Evolutionary conservation across 805 yeast species (phyloP), one percentile per base, ranked within the genome.

Genomic region (Clavispora fructus): DNA sequence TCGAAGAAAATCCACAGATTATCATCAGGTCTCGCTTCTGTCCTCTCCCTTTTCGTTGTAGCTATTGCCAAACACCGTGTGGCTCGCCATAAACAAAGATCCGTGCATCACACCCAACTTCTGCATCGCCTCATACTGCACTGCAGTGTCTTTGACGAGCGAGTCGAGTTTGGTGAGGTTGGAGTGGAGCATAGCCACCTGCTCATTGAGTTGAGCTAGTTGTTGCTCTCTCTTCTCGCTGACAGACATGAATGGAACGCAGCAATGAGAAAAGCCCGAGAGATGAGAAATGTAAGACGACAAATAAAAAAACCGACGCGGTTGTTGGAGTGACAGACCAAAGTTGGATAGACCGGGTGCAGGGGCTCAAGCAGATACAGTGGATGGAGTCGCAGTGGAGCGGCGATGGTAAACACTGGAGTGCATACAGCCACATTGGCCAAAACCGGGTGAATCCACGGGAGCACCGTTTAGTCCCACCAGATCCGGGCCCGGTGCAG

Each of bases 31-130:
- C 23, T 33, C 37, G 25, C 37, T 10, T 10, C 37, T 8, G 25
- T 33, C 37, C 7, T 16, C 37, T 23, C 30, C 23, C 28, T 39
- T 43, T 11, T 35, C 32, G 40, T 44, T 46, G 31, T 44, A 48
- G 35, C 45, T 47, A 43, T 60, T 62, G 31, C 68, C 75, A 52
- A 68, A 70, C 16, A 70, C 74, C 5, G 65, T 59, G 51, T 69
- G 69, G 50, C 72, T 63, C 11, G 75, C 75, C 73, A 69, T 69
- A 47, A 69, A 68, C 49, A 81, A 61, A 11, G 79, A 64, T 3
- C 83, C 84, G 49, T 81, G 86, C 55, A 78, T 65, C 41, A 77
- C 69, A 4, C 85, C 87, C 35, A 82, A 60, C 46, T 71, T 68
- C 53, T 77, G 73, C 30, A 82, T 77, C 23, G 71, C 65, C 47